Conservation (phyloP, 2,329 filamentous ascomycete species). For the Fusarium siculi region DNA sequence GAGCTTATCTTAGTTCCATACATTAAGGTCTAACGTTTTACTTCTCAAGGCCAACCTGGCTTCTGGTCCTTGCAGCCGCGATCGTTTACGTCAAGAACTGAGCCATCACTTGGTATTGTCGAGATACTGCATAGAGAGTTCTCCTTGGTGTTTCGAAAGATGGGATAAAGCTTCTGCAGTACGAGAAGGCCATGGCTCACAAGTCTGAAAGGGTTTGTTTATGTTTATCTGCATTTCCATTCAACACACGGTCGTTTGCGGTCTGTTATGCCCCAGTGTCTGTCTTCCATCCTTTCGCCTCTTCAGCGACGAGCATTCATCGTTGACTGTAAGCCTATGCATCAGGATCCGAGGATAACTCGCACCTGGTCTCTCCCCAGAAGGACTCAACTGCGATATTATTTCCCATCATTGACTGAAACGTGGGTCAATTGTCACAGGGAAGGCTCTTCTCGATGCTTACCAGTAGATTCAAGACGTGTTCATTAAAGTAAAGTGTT, state of each 20-base stretch:
- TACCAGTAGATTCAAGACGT: not conserved
- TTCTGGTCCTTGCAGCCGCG: rapidly evolving
- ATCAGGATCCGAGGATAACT: not conserved
- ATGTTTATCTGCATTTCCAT: rapidly evolving
- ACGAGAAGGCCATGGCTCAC: not conserved
- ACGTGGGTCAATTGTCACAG: rapidly evolving
- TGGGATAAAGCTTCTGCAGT: not conserved
- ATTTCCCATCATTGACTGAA: not conserved
- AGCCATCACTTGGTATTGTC: not conserved
- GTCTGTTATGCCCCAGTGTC: not conserved
- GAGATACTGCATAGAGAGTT: not conserved
- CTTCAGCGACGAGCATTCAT: not conserved
- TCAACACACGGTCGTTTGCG: rapidly evolving
- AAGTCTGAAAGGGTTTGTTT: not conserved
- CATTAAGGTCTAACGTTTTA: not conserved
- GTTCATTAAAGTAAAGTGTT: not conserved
- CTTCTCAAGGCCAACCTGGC: not conserved
- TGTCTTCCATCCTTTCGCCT: not conserved
- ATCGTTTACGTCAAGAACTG: too few species aligned
- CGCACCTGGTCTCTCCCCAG: not conserved
- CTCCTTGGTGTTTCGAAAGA: not conserved
- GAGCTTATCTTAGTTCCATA: not conserved
- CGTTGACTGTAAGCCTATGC: not conserved
- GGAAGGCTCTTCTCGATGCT: rapidly evolving
- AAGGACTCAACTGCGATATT: not conserved